Evolutionary conservation across 257 asterid genomes (phyloP).

Genomic region (Solanum virginianum): DNA sequence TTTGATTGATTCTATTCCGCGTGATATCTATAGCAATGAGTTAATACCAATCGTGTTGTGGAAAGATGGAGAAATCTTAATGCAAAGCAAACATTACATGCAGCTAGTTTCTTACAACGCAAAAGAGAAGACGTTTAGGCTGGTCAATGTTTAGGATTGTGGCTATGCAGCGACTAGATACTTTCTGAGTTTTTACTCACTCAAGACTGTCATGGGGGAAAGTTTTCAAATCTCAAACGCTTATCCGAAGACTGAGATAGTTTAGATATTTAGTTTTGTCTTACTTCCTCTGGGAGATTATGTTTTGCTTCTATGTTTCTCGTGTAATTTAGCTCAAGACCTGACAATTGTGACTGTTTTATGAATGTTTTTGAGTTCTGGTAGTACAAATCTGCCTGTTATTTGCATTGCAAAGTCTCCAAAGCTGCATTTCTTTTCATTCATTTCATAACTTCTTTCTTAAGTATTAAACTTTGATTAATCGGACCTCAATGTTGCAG

Average conservation of each 20-base stretch:
- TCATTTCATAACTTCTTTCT: neutral
- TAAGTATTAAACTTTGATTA: neutral
- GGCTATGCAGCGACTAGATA: neutral
- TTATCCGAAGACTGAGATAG: neutral
- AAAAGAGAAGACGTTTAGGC: neutral
- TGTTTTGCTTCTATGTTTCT: neutral
- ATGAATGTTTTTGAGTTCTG: neutral
- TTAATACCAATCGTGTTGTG: neutral
- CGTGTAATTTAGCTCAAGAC: neutral
- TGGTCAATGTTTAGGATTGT: neutral
- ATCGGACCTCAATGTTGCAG: slow-evolving; percentile 11
- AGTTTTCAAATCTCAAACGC: neutral
- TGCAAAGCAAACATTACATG: neutral
- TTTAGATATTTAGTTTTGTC: neutral
- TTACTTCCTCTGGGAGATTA: neutral
- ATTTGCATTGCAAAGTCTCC: neutral
- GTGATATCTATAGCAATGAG: neutral
- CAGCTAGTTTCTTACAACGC: neutral
- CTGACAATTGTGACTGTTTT: neutral
- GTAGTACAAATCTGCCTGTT: neutral
- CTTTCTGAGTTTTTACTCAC: neutral
- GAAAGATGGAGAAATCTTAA: neutral
- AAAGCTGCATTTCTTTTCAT: neutral
- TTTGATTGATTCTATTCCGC: neutral
- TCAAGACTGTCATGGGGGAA: neutral